Base-by-base conservation (phyloP, 768 basidiomycete species). In the Cyclocybe cylindracea region DNA sequence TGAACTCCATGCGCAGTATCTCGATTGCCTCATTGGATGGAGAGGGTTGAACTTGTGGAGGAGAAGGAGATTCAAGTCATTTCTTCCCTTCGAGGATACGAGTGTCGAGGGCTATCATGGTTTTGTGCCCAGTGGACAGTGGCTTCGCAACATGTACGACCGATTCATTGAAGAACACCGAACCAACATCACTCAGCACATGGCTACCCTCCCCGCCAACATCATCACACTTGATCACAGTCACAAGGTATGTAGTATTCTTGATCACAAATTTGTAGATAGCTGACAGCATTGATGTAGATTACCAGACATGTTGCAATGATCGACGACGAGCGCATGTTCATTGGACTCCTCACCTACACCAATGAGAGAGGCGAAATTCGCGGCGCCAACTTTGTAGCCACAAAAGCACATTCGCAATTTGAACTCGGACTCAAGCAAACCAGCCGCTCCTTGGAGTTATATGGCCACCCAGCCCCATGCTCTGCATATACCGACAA, bases 331-430 rank as follows among this genome's bases (percentile, higher is more conserved):
- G 59, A 56, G n/a, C 53, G 56, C 5, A 46, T 63, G 2, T 67
- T 68, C 39, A 61, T 46, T n/a, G 67, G 51, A 1, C 52, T 68
- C 2, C 57, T 64, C n/a, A 64, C 61, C 4, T 55, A 61, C 4
- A 64, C 61, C 7, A 69, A 69, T 51, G 54, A 68, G 34, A 51
- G 61, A 9, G 61, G 57, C 0, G 59, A 69, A 40, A 60, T 66
- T n/a, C 50, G 50, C 3, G 24, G 44, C 3, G 50, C 50, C 14
- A 39, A 46, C 9, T 40, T 61, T 37, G 60, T 62, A 6, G 58
- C 67, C 2, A 71, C 69, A 0, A 74, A 70, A 49, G 57, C 68
- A 0, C 71, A 73, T 39, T 52, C 58, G 0, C 64, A 73, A 32
- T 69, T 60, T 41, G 63, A 64, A 19, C 50, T 57, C 2, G 65